A percentile compares a stretch with the other conserved stretches of the same genome.
phyloP scores from a whole-genome alignment of 2,329 filamentous ascomycete species.

The Diaporthe humulicola region DNA sequence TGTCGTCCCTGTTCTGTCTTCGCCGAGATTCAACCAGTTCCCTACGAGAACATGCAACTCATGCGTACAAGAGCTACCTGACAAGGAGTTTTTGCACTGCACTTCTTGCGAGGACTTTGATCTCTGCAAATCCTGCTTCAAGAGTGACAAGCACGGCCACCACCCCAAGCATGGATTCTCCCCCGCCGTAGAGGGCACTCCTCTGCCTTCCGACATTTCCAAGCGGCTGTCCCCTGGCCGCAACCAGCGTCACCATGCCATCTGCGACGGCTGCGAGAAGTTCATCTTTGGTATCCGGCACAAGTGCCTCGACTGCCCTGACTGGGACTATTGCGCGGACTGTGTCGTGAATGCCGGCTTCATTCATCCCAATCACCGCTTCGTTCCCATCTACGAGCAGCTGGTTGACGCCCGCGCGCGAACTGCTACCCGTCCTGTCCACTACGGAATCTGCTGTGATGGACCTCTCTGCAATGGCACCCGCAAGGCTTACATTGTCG shows the following conservation, averaged over 20 bases:
- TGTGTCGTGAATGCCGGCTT: slow-evolving; percentile 78
- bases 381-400: slow-evolving; percentile 86
- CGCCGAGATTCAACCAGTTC: background rate
- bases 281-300: slow-evolving; percentile 90
- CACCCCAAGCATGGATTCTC: slow-evolving; percentile 88
- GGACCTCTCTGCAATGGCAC: slow-evolving; percentile 83
- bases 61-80: slow-evolving; percentile 77
- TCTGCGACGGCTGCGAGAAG: slow-evolving; percentile 95
- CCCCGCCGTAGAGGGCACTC: slow-evolving; percentile 73
- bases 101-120: slow-evolving; percentile 89
- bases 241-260: slow-evolving; percentile 84
- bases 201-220: slow-evolving; percentile 72
- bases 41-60: slow-evolving; percentile 77
- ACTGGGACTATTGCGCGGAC: slow-evolving; percentile 93
- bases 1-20: background rate
- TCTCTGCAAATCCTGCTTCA: slow-evolving; percentile 87
- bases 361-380: slow-evolving; percentile 87
- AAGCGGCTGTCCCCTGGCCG: slow-evolving; percentile 83
- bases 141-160: slow-evolving; percentile 84
- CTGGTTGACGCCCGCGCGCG: slow-evolving; percentile 52
- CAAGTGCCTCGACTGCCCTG: slow-evolving; percentile 97
- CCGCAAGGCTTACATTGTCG: slow-evolving; percentile 79
- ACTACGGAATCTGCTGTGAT: slow-evolving; percentile 93
- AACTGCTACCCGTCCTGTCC: slow-evolving; percentile 63
- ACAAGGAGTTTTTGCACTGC: slow-evolving; percentile 89